These are phyloP conservation scores for Carex scoparia DNA, from an alignment of 176 grass and related monocot genomes.

Conservation along the genomic window DNA sequence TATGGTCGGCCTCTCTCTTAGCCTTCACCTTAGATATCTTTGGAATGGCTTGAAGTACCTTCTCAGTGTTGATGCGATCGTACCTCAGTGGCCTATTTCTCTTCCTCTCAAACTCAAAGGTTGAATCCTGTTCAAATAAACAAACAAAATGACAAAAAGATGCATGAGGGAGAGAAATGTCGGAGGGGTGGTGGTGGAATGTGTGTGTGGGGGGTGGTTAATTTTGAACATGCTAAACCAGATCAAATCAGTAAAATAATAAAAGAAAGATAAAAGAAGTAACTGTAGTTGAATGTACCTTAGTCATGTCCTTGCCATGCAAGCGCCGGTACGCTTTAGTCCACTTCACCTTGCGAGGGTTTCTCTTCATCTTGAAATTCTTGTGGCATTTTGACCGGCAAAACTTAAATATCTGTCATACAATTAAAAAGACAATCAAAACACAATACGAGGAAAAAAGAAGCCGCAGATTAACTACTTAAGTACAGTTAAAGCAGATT, in stretches of 20 bases:
- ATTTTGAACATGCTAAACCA: not conserved
- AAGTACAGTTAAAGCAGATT: not conserved
- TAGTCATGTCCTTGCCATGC: conserved; percentile 96
- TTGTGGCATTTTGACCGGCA: conserved; percentile 98
- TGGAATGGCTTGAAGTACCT: conserved; percentile 65
- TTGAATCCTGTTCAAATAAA: conserved; percentile 51
- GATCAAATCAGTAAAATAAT: not conserved
- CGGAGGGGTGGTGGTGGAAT: no score
- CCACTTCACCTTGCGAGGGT: conserved; percentile 99
- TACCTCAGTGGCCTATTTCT: conserved; percentile 89
- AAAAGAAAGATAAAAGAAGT: not conserved
- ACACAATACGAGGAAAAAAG: not conserved
- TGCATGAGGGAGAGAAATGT: not conserved
- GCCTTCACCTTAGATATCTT: conserved; percentile 65
- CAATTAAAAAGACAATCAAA: not conserved
- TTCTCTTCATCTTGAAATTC: conserved; percentile 99
- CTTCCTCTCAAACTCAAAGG: conserved; percentile 95
- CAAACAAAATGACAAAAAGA: not conserved
- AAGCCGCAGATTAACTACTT: not conserved
- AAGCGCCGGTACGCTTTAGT: conserved; percentile 72
- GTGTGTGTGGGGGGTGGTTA: no score
- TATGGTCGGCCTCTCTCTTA: conserved; percentile 49
- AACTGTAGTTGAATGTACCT: conserved; percentile 30
- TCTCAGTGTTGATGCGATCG: conserved; percentile 52
- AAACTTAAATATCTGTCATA: conserved; percentile 70